phyloP scores from a whole-genome alignment of 2,329 filamentous ascomycete genomes.

The Dothiorella sarmentorum region DNA sequence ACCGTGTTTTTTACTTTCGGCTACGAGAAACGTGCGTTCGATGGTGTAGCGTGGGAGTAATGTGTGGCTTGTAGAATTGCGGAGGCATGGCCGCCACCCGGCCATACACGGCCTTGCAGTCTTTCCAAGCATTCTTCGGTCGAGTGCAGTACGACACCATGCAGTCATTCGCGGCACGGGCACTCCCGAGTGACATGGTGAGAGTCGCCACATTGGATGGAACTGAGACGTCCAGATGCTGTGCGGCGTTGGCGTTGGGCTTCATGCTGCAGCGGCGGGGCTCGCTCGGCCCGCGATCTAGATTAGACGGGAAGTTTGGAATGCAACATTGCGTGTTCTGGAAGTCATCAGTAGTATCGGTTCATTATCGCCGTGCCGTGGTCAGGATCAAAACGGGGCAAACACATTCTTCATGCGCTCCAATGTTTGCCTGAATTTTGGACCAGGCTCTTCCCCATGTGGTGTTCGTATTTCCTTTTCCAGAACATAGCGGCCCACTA shows the following conservation, averaged over 20 bases:
- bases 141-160: background rate
- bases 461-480: background rate
- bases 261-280: slow-evolving; percentile 1
- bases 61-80: background rate
- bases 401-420: background rate
- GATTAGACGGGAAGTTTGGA: background rate
- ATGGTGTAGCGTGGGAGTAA: background rate
- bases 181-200: background rate
- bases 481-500: too few relatives aligned
- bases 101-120: background rate
- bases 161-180: background rate
- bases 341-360: background rate
- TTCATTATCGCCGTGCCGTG: background rate
- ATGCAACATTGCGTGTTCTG: background rate
- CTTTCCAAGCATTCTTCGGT: background rate
- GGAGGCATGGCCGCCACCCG: background rate
- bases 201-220: slow-evolving; percentile 13
- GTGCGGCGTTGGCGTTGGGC: background rate
- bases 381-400: background rate
- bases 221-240: background rate
- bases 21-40: background rate
- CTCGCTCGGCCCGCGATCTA: background rate
- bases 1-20: background rate
- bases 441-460: background rate
- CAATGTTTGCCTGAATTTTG: background rate